Evolutionary conservation across 768 basidiomycete genomes (phyloP), one percentile per base, ranked within the genome.

Genomic region (Antrodiella citrinella): DNA sequence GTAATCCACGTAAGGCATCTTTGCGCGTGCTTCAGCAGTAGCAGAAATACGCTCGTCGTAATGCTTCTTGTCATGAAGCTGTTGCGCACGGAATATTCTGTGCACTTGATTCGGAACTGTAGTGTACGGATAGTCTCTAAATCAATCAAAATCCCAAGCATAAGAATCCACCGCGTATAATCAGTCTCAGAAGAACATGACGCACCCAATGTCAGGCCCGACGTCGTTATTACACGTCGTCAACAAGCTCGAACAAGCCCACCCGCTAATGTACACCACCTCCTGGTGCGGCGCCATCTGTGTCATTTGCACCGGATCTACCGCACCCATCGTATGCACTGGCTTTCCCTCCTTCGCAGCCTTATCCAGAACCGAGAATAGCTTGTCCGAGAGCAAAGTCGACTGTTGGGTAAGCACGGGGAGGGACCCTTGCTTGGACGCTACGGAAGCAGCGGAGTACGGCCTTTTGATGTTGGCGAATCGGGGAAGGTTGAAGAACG

Each of bases 81-180:
- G 86, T 65, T 96, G 94, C 0, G 93, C 89, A 47, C 90, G 87
- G 71, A 90, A 89, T 46, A 96, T 75, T 44, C 91, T 78, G 50
- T 95, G 88, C 0, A 96, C 93, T 64, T 95, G 92, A 63, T 96
- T 95, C 20, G 94, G 93, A 13, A 97, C 91, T 1, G 92, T 95
- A 9, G 91, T 93, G 66, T 96, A 96, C 1, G 93, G 91, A 64
- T 96, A 95, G 66, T 97, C 94, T 26, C 85, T 92, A 52, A 40
- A n/a, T 7, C 24, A 44, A 1, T 12, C 21, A 25, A 39, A 30
- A 21, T 21, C n/a, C n/a, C n/a, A n/a, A n/a, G n/a, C n/a, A n/a
- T 21, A 13, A 47, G 15, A 9, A 22, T 23, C 26, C 44, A 18
- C 23, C 3, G 51, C 19, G 35, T 15, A 13, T n/a, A 39, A 51